phyloP scores from a whole-genome alignment of 2,329 filamentous ascomycete species.

The Zymoseptoria crescenta region DNA sequence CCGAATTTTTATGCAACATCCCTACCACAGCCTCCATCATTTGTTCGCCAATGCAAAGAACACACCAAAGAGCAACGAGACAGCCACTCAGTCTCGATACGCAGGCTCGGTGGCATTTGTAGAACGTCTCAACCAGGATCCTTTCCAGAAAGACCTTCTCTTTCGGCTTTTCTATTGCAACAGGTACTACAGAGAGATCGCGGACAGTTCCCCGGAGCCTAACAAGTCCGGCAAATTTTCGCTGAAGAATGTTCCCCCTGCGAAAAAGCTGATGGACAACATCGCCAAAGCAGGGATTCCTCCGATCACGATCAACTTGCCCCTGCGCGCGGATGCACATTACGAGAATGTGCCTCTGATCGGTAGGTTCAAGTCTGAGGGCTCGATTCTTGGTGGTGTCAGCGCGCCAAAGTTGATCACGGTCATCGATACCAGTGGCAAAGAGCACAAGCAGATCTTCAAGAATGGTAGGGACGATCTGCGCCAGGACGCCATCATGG shows the following conservation, averaged over 20 bases:
- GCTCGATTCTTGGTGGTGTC: slow-evolving; percentile 81
- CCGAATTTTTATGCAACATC: slow-evolving; percentile 84
- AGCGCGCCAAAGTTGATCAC: slow-evolving; percentile 93
- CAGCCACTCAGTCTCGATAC: slow-evolving; percentile 64
- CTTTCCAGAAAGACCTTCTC: slow-evolving; percentile 54
- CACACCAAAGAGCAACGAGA: slow-evolving; percentile 64
- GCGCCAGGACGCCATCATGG: slow-evolving; percentile 97
- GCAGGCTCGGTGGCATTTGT: slow-evolving; percentile 64
- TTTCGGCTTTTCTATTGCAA: slow-evolving; percentile 65
- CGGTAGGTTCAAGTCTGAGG: slow-evolving; percentile 60
- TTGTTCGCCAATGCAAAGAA: slow-evolving; percentile 60
- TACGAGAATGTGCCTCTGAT: slow-evolving; percentile 74
- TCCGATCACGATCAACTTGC: slow-evolving; percentile 80
- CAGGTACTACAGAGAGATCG: slow-evolving; percentile 55
- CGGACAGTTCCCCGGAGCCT: slow-evolving; percentile 49
- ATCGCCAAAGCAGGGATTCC: slow-evolving; percentile 51
- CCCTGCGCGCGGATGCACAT: slow-evolving; percentile 62
- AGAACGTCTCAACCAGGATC: slow-evolving; percentile 49
- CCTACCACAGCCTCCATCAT: slow-evolving; percentile 95
- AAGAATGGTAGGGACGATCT: slow-evolving; percentile 92
- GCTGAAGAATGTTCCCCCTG: slow-evolving; percentile 57
- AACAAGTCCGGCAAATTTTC: slow-evolving; percentile 37
- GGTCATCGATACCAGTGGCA: slow-evolving; percentile 67
- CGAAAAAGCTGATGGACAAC: slow-evolving; percentile 51
- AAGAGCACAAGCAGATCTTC: slow-evolving; percentile 78